phyloP scores from a whole-genome alignment of 1,139 yeast species.

The Candida sp. region DNA sequence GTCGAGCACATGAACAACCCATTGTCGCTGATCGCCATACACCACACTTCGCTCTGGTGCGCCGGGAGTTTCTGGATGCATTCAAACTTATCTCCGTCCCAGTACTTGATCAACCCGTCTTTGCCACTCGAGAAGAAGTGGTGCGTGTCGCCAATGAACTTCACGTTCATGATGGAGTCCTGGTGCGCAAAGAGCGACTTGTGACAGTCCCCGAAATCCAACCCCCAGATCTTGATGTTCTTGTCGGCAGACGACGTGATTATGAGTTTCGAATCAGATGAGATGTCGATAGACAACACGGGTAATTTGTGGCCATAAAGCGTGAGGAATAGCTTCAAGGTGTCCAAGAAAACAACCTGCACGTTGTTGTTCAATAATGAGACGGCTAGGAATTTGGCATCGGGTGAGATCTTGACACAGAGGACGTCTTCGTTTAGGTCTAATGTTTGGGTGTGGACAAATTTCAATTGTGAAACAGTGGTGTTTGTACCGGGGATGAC shows the following conservation, averaged over 20 bases:
- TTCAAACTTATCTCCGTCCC: conserved; percentile 99
- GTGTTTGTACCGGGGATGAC: conserved; percentile 70
- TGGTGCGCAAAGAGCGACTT: conserved; percentile 96
- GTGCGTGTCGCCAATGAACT: conserved; percentile 82
- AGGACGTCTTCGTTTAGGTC: conserved; percentile 88
- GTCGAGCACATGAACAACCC: conserved; percentile 83
- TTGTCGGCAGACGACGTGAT: conserved; percentile 97
- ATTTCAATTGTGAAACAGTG: conserved; percentile 54
- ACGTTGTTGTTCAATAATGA: conserved; percentile 92
- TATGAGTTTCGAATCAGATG: conserved; percentile 83
- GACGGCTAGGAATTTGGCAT: conserved; percentile 76
- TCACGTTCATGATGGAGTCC: conserved; percentile 90
- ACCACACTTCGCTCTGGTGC: conserved; percentile 96
- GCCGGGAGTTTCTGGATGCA: conserved; percentile 87
- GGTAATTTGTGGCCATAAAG: conserved; percentile 97
- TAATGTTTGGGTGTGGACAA: conserved; percentile 78
- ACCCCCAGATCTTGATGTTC: conserved; percentile 97
- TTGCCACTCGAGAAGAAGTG: conserved; percentile 91
- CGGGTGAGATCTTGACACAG: conserved; percentile 83
- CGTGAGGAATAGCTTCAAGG: conserved; percentile 85
- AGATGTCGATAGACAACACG: conserved; percentile 87
- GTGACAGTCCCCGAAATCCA: conserved; percentile 99
- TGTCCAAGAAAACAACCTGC: conserved; percentile 87
- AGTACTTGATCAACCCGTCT: conserved; percentile 88
- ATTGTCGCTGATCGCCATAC: conserved; percentile 73